These are phyloP conservation scores for Calonectria ilicicola DNA, from an alignment of 2,329 filamentous ascomycete genomes.

Conservation along the genomic window DNA sequence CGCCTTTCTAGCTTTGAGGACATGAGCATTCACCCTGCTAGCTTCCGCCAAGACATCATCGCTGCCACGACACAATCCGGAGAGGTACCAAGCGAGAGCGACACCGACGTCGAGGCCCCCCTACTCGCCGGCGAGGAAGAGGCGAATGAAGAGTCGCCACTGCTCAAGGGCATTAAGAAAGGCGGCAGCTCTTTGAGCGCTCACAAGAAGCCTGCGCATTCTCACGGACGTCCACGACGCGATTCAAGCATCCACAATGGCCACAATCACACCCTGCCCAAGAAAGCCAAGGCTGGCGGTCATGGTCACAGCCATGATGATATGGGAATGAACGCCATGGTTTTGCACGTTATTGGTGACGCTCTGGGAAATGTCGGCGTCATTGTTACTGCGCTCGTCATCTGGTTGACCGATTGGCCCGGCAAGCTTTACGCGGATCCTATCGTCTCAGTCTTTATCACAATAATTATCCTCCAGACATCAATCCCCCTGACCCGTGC, in stretches of 20 bases:
- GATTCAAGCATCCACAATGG: conserved; percentile 72
- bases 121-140: conserved; percentile 55
- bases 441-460: conserved; percentile 93
- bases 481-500: conserved; percentile 84
- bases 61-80: conserved; percentile 74
- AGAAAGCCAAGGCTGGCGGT: conserved; percentile 68
- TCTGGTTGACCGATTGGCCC: conserved; percentile 88
- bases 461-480: conserved; percentile 79
- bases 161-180: conserved; percentile 56
- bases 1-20: conserved; percentile 76
- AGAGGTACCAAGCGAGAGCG: conserved; percentile 66
- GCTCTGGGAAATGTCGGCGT: conserved; percentile 89
- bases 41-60: conserved; percentile 93
- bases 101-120: conserved; percentile 61
- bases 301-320: conserved; percentile 85
- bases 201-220: conserved; percentile 34
- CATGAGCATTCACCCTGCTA: conserved; percentile 89
- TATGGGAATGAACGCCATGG: conserved; percentile 93
- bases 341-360: conserved; percentile 83
- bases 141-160: conserved; percentile 59
- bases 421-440: conserved; percentile 93
- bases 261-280: conserved; percentile 86
- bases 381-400: conserved; percentile 84
- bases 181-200: conserved; percentile 45
- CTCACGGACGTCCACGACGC: conserved; percentile 48